These are phyloP conservation scores for Backusella circina DNA, from an alignment of 192 early-diverging fungal species.

Conservation along the genomic window DNA sequence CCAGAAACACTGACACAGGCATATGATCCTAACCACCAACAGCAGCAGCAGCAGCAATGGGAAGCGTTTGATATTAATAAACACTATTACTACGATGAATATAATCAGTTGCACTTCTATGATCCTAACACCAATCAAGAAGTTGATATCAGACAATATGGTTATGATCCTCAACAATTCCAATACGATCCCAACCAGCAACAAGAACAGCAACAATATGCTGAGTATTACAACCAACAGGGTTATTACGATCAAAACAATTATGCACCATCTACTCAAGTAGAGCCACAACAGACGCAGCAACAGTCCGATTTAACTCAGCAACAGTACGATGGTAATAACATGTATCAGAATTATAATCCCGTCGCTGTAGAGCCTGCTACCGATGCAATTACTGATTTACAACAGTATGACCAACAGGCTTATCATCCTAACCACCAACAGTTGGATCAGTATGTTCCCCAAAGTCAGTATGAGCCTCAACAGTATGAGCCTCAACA, in stretches of 20 bases:
- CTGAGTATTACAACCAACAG: neutral
- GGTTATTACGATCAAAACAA: neutral
- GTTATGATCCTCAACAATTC: conserved; percentile 1
- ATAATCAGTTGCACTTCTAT: conserved; percentile 29
- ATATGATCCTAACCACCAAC: conserved; percentile 10
- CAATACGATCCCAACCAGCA: conserved; percentile 9
- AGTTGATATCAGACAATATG: conserved; percentile 26
- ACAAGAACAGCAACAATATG: neutral
- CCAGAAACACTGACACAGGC: neutral
- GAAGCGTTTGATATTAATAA: conserved; percentile 27
- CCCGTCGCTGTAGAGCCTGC: neutral
- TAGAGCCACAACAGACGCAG: neutral
- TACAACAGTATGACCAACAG: neutral
- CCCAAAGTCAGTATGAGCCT: neutral
- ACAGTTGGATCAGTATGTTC: neutral
- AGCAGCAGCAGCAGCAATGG: conserved; percentile 9
- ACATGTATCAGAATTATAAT: neutral
- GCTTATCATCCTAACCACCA: neutral
- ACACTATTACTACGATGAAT: conserved; percentile 38
- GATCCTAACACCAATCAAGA: conserved; percentile 32
- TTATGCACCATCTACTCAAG: neutral
- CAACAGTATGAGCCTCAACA: neutral
- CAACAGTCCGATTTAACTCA: conserved; percentile 4
- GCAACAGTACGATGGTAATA: conserved; percentile 5
- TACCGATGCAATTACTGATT: neutral